phyloP scores from a whole-genome alignment of 352 stramenopile genomes.

The Phytophthora foliorum region DNA sequence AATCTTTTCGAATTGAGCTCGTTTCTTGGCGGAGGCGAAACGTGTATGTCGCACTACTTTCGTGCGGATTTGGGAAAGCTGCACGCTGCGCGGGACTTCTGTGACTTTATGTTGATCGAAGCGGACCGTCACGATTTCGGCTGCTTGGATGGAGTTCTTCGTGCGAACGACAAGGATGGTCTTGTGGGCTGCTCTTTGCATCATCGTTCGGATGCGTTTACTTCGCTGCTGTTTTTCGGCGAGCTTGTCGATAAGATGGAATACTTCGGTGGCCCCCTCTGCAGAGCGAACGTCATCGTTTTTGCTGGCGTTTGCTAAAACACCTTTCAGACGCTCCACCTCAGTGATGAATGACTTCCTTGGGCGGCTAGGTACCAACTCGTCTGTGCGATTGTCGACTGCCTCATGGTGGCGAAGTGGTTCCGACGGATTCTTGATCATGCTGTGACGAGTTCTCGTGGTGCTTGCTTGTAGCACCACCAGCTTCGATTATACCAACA shows the following conservation, averaged over 20 bases:
- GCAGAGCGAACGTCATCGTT: constrained; percentile 12
- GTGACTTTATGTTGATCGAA: constrained; percentile 59
- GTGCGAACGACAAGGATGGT: constrained; percentile 79
- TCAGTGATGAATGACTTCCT: constrained; percentile 52
- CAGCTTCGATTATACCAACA: not conserved
- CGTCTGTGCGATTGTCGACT: constrained; percentile 4
- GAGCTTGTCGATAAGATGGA: constrained; percentile 61
- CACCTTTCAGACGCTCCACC: constrained; percentile 21
- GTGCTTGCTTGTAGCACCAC: not conserved
- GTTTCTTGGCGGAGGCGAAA: constrained; percentile 45
- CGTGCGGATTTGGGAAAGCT: constrained; percentile 52
- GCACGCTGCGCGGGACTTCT: constrained; percentile 61
- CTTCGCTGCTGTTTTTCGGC: constrained; percentile 58
- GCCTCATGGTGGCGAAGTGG: not conserved
- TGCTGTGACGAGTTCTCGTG: not conserved
- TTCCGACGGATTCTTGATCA: constrained; percentile 5
- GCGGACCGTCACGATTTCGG: constrained; percentile 71
- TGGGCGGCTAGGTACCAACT: constrained; percentile 3
- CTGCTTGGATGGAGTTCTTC: constrained; percentile 75
- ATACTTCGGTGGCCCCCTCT: constrained; percentile 50
- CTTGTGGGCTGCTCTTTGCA: constrained; percentile 76
- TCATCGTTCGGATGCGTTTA: constrained; percentile 67
- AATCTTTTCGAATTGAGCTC: constrained; percentile 51
- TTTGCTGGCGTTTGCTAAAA: constrained; percentile 4
- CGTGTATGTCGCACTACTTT: constrained; percentile 61